Evolutionary conservation across 768 basidiomycete genomes (phyloP).

Genomic region (Kwoniella newhampshirensis): DNA sequence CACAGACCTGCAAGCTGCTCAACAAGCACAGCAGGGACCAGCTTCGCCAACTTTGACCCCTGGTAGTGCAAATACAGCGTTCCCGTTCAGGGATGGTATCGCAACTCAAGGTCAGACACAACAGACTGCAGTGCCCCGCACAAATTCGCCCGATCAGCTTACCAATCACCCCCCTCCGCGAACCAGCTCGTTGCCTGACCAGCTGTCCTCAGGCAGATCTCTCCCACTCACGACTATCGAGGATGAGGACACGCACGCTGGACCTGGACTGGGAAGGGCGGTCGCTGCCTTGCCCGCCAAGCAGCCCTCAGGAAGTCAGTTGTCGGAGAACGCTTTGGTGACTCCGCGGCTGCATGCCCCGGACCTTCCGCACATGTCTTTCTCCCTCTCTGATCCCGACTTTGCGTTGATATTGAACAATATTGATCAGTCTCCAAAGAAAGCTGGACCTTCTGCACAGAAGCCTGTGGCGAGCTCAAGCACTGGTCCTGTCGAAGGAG

Average conservation of each 20-base stretch:
- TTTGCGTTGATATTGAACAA: conserved; percentile 58
- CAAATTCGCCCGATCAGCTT: no score
- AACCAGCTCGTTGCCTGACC: conserved; percentile 42
- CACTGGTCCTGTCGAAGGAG: conserved; percentile 7
- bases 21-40: conserved; percentile 15
- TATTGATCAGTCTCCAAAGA: conserved; percentile 38
- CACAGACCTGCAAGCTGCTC: conserved; percentile 54
- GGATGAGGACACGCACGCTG: conserved; percentile 2
- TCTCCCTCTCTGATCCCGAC: conserved; percentile 79
- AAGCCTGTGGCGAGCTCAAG: not conserved
- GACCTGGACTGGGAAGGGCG: conserved; percentile 1
- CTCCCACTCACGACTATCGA: conserved; percentile 12
- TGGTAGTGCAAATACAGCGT: conserved; percentile 12
- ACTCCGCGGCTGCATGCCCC: conserved; percentile 68
- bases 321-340: conserved; percentile 11
- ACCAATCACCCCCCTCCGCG: conserved; percentile 32
- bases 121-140: no score
- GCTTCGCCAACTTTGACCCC: conserved; percentile 21
- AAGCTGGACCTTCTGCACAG: not conserved
- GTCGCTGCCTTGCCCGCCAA: conserved; percentile 10
- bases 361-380: conserved; percentile 83
- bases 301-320: conserved; percentile 13
- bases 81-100: conserved; percentile 38
- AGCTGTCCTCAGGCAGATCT: conserved; percentile 6
- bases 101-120: not conserved